phyloP scores from a whole-genome alignment of 1,284 basidiomycete species.

The Melampsora abietis-canadensis region DNA sequence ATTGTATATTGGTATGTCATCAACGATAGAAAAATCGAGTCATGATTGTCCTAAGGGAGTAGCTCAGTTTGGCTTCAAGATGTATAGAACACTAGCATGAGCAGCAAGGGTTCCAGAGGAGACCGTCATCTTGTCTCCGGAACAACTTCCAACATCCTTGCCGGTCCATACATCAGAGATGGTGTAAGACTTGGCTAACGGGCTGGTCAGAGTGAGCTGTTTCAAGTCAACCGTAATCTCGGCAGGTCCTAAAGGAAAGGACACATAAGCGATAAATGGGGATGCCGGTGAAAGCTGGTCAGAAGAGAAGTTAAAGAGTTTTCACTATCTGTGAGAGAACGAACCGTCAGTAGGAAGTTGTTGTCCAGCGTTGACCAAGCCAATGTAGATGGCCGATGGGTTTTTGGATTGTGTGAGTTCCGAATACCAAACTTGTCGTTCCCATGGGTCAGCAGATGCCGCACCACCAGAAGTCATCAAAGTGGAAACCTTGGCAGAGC shows the following conservation, averaged over 20 bases:
- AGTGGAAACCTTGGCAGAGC: neutral
- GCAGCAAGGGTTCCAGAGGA: neutral
- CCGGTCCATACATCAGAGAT: neutral
- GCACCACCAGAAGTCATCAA: neutral
- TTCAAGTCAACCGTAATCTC: neutral
- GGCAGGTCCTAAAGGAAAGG: neutral
- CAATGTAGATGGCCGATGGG: conserved; percentile 12
- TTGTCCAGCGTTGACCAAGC: conserved; percentile 27
- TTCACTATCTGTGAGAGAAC: neutral
- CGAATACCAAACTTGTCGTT: conserved; percentile 24
- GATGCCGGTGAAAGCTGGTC: too few relatives aligned
- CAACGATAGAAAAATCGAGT: too few relatives aligned
- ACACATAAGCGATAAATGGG: too few relatives aligned
- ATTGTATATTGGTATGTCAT: too few relatives aligned
- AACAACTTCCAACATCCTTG: neutral
- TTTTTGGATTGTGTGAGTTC: neutral
- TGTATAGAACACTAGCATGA: neutral
- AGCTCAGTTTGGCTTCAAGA: neutral
- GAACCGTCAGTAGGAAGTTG: conserved; percentile 28
- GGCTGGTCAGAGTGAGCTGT: neutral
- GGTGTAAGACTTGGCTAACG: neutral
- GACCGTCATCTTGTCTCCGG: neutral
- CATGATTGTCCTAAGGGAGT: too few relatives aligned
- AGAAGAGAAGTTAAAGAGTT: too few relatives aligned
- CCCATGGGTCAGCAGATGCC: neutral